Base-by-base conservation (phyloP, 2,329 filamentous ascomycete genomes). In the Cryphonectria nitschkei region DNA sequence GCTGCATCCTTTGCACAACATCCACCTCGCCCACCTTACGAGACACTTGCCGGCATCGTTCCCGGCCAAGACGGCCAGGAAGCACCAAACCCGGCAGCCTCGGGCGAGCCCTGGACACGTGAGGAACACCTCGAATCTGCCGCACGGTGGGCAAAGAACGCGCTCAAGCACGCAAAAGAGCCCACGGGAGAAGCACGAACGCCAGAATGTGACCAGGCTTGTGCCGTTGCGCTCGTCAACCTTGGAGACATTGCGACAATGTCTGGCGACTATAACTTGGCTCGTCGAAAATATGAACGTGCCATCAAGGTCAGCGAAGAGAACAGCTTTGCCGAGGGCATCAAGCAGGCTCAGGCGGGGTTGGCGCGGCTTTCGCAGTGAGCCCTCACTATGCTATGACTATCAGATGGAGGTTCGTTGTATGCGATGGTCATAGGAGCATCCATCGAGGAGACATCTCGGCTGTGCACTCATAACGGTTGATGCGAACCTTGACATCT, bases 211-310 rank as follows among this genome's bases (percentile, higher is more conserved):
- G 94, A 97, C 78, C 81, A 92, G 69, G 93, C 92, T 1, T 98
- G 95, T 77, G 92, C 92, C 2, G 92, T 92, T 7, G 92, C 95
- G 9, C 89, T 93, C n/a, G 92, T 93, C 80, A 97, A 97, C 78
- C 87, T 97, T 68, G 95, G 90, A 34, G 93, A 97, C 76, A 91
- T 98, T 75, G 91, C 93, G 0, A 89, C 92, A 74, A 90, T 96
- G 87, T 82, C 90, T 72, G 91, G 92, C 1, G 87, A 92, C 75
- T 76, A 84, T 1, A 82, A 83, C 4, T 86, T 92, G 74, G 94
- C 95, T 1, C 86, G 86, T 76, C 85, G 84, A 75, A 88, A 87
- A 77, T 97, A 93, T 77, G 82, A 86, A 68, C 88, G 97, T 78
- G 91, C 92, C 13, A 86, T 88, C 68, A 85, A 85, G 29, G 79